These are phyloP conservation scores for Claviceps spartinae DNA, from an alignment of 2,329 filamentous ascomycete species.

Conservation along the genomic window DNA sequence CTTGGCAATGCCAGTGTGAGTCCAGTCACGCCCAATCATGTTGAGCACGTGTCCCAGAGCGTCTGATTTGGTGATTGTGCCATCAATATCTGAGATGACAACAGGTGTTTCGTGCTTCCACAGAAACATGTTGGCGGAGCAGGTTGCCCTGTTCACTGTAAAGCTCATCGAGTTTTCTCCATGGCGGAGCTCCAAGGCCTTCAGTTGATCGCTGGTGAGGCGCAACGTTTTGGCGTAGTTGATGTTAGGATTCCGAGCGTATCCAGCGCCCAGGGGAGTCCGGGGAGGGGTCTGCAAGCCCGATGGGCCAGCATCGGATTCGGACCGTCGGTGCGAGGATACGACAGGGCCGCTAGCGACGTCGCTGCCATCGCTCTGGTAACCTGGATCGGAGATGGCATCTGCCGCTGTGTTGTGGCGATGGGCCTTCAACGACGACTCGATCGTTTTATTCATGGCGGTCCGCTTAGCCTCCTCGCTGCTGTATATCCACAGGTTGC, in stretches of 20 bases:
- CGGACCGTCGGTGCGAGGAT: conserved; percentile 45
- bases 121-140: conserved; percentile 81
- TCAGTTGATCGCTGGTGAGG: conserved; percentile 88
- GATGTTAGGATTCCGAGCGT: conserved; percentile 54
- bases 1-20: conserved; percentile 90
- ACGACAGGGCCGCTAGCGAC: conserved; percentile 33
- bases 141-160: conserved; percentile 89
- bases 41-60: conserved; percentile 87
- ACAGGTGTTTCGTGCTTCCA: conserved; percentile 88
- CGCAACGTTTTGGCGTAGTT: conserved; percentile 96
- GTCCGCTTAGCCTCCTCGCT: conserved; percentile 92
- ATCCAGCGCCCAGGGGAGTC: conserved; percentile 53
- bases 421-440: conserved; percentile 32
- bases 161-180: conserved; percentile 94
- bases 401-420: conserved; percentile 51
- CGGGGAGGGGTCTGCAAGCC: conserved; percentile 51
- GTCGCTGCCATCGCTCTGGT: conserved; percentile 78
- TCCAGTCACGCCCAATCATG: conserved; percentile 97
- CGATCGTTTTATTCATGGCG: conserved; percentile 54
- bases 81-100: conserved; percentile 96
- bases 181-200: conserved; percentile 64
- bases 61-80: conserved; percentile 96
- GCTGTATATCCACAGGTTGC: conserved; percentile 99
- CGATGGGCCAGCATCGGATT: conserved; percentile 48
- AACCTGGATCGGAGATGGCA: conserved; percentile 81